phyloP scores from a whole-genome alignment of 148 eudicot genomes.

The Simmondsia chinensis region DNA sequence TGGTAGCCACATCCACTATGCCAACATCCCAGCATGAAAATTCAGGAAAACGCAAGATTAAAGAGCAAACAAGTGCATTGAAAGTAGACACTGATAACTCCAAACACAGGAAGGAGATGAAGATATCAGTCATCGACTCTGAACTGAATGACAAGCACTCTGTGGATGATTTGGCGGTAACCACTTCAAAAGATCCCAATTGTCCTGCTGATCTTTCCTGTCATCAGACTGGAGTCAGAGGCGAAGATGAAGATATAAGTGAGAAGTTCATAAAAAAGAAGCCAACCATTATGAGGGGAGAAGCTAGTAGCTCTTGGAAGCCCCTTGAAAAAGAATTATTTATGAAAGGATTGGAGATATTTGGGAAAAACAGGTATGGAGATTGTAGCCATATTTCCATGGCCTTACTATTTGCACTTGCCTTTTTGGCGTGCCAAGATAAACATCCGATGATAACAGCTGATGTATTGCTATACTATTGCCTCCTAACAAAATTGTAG shows the following conservation, averaged over 20 bases:
- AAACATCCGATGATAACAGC: no score
- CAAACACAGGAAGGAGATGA: slow-evolving; percentile 32
- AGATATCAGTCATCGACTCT: slow-evolving; percentile 9
- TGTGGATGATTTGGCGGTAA: background rate
- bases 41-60: slow-evolving; percentile 23
- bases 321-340: slow-evolving; percentile 78
- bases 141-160: slow-evolving; percentile 4
- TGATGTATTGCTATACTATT: no score
- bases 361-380: slow-evolving; percentile 82
- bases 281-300: slow-evolving; percentile 14
- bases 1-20: slow-evolving; percentile 4
- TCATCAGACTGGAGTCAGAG: slow-evolving; percentile 7
- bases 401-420: no score
- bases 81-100: slow-evolving; percentile 15
- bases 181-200: slow-evolving; percentile 7
- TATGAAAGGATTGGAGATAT: slow-evolving; percentile 77
- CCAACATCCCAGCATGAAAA: slow-evolving; percentile 14
- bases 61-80: slow-evolving; percentile 13
- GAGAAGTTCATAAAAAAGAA: slow-evolving; percentile 18
- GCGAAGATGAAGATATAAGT: slow-evolving; percentile 18
- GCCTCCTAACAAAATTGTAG: no score
- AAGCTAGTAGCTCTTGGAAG: slow-evolving; percentile 41
- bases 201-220: background rate
- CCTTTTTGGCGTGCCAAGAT: no score
- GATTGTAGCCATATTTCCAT: no score